These are phyloP conservation scores for Aspergillus cejpii DNA, from an alignment of 2,329 filamentous ascomycete species.

Conservation along the genomic window DNA sequence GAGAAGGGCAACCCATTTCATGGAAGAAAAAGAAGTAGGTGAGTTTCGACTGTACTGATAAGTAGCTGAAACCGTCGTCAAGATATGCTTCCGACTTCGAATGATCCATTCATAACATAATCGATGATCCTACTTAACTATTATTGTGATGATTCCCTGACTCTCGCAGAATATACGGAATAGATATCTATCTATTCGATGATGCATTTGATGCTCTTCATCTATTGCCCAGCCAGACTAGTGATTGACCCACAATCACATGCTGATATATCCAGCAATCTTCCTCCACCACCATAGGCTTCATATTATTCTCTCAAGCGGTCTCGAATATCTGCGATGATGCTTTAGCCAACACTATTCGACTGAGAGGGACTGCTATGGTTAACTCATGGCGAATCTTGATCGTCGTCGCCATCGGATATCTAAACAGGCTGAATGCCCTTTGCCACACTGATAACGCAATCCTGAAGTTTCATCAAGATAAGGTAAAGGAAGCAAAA, in stretches of 20 bases:
- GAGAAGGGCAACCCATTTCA: too few relatives aligned
- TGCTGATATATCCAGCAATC: too few relatives aligned
- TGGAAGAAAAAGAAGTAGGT: too few relatives aligned
- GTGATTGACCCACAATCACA: constrained; percentile 31
- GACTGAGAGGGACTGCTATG: too few relatives aligned
- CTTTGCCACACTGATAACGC: constrained; percentile 12
- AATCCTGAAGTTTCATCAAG: constrained; percentile 3
- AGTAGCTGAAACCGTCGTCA: background rate
- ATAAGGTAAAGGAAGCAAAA: background rate
- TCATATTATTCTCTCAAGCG: background rate
- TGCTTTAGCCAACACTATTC: too few relatives aligned
- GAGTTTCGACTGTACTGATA: too few relatives aligned
- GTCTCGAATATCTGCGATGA: background rate
- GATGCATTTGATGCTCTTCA: background rate
- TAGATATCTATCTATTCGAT: background rate
- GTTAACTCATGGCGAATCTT: too few relatives aligned
- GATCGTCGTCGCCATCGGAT: background rate
- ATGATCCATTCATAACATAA: too few relatives aligned
- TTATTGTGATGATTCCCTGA: too few relatives aligned
- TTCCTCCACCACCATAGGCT: background rate
- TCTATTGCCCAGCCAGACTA: background rate
- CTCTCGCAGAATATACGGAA: background rate
- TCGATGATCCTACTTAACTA: too few relatives aligned
- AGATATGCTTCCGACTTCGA: too few relatives aligned
- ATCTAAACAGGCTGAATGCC: too few relatives aligned